phyloP scores from a whole-genome alignment of 257 asterid species.

The Oldenlandia corymbosa region DNA sequence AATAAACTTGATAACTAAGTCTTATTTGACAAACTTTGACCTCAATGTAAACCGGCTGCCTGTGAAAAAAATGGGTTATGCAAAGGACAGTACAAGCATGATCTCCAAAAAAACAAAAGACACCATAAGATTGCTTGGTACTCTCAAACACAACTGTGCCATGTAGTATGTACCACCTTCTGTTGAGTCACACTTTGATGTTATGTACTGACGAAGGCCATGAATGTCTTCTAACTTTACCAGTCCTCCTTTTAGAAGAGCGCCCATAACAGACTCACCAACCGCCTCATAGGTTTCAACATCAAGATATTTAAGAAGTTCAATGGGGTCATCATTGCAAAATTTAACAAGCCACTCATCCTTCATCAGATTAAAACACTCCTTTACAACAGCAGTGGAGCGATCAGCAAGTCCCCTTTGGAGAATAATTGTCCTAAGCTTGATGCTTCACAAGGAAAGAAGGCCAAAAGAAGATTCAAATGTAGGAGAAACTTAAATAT shows the following conservation, averaged over 20 bases:
- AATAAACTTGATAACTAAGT: not conserved
- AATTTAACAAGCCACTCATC: slow-evolving; percentile 87
- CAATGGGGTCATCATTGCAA: slow-evolving; percentile 70
- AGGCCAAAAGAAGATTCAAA: slow-evolving; percentile 7
- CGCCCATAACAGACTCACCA: slow-evolving; percentile 67
- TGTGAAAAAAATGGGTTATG: not conserved
- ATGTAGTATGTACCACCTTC: slow-evolving; percentile 43
- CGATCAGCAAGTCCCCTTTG: slow-evolving; percentile 96
- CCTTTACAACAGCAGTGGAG: slow-evolving; percentile 63
- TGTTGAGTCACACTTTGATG: slow-evolving; percentile 32
- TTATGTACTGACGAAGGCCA: slow-evolving; percentile 46
- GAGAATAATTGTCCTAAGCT: slow-evolving; percentile 73
- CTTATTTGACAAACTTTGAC: not conserved
- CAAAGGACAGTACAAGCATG: too few species aligned
- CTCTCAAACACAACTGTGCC: not conserved
- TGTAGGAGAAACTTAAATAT: not conserved
- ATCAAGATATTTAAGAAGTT: slow-evolving; percentile 78
- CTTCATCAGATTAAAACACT: slow-evolving; percentile 77
- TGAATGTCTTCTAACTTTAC: slow-evolving; percentile 60
- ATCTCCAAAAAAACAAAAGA: too few species aligned
- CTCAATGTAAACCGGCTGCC: not conserved
- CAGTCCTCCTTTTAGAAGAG: slow-evolving; percentile 60
- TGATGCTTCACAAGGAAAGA: slow-evolving; percentile 49
- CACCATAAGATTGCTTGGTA: not conserved
- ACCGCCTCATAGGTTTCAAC: slow-evolving; percentile 94